Percentiles rank a stretch among this genome's conserved stretches.
phyloP scores from a whole-genome alignment of 306 rosid species.

The Casuarina cunninghamiana region DNA sequence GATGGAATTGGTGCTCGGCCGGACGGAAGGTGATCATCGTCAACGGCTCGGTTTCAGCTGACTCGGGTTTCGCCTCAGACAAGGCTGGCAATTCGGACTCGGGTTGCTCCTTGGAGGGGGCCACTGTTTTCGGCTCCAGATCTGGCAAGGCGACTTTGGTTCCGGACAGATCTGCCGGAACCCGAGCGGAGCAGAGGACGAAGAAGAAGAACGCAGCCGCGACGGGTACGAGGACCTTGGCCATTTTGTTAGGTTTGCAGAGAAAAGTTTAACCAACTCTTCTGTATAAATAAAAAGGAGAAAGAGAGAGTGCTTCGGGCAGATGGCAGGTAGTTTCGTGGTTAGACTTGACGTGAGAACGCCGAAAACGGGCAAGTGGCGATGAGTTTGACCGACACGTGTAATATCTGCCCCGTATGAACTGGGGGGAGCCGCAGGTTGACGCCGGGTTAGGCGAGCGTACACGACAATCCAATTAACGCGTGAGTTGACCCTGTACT shows the following conservation, averaged over 20 bases:
- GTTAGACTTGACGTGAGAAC: slow-evolving; percentile 1
- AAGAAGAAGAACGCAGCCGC: slow-evolving; percentile 28
- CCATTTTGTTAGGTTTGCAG: slow-evolving; percentile 33
- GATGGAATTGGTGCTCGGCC: slow-evolving; percentile 45
- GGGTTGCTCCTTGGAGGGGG: slow-evolving; percentile 39
- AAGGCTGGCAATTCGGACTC: slow-evolving; percentile 1
- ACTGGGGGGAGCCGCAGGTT: not conserved
- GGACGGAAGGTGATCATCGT: slow-evolving; percentile 46
- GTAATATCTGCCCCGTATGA: not conserved
- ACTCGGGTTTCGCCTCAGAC: not conserved
- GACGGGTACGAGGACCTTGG: slow-evolving; percentile 22
- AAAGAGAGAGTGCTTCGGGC: slow-evolving; percentile 7
- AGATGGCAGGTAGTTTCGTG: slow-evolving; percentile 5
- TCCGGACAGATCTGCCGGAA: slow-evolving; percentile 15
- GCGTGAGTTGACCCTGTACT: not conserved
- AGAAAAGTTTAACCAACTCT: too few relatives aligned
- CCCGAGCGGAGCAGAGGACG: slow-evolving; percentile 38
- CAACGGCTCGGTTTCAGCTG: slow-evolving; percentile 22
- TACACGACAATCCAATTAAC: not conserved
- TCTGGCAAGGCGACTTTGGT: slow-evolving; percentile 9
- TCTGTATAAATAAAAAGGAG: not conserved
- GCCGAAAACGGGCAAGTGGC: slow-evolving; percentile 22
- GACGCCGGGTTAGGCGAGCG: too few relatives aligned
- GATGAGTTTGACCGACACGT: slow-evolving; percentile 23
- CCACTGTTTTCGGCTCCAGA: not conserved